phyloP scores from a whole-genome alignment of 805 yeast genomes.

The Kuraishia molischiana region DNA sequence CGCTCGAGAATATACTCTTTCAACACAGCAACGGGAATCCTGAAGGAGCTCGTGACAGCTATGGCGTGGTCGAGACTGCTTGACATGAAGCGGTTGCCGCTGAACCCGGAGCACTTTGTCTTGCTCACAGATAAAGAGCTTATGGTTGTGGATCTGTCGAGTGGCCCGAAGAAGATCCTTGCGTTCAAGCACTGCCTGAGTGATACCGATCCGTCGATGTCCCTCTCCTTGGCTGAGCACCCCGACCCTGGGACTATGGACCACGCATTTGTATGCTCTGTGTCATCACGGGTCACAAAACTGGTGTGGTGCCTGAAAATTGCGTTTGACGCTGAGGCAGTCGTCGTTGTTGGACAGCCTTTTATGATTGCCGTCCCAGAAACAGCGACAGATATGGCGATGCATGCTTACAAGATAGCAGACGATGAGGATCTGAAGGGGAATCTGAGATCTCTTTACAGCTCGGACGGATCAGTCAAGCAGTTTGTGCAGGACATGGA shows the following conservation, averaged over 20 bases:
- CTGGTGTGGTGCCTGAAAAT: slow-evolving; percentile 21
- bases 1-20: slow-evolving; percentile 31
- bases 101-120: slow-evolving; percentile 27
- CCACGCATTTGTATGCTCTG: slow-evolving; percentile 12
- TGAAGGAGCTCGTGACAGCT: slow-evolving; percentile 31
- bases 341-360: slow-evolving; percentile 9
- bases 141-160: slow-evolving; percentile 27
- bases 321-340: slow-evolving; percentile 12
- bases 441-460: too few species aligned
- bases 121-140: slow-evolving; percentile 62
- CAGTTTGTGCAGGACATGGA: too few species aligned
- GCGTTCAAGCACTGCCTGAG: slow-evolving; percentile 69
- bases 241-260: neutral
- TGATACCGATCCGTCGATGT: slow-evolving; percentile 43
- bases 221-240: slow-evolving; percentile 12
- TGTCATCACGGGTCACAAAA: slow-evolving; percentile 18
- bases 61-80: slow-evolving; percentile 43
- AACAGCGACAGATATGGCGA: too few species aligned
- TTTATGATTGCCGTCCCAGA: too few species aligned
- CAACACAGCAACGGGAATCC: slow-evolving; percentile 19
- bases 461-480: too few species aligned
- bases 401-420: too few species aligned
- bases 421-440: too few species aligned
- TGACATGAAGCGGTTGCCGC: slow-evolving; percentile 26
- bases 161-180: slow-evolving; percentile 33